These are phyloP conservation scores for Xerocomus spinulosus DNA, from an alignment of 768 basidiomycete species.

Conservation along the genomic window DNA sequence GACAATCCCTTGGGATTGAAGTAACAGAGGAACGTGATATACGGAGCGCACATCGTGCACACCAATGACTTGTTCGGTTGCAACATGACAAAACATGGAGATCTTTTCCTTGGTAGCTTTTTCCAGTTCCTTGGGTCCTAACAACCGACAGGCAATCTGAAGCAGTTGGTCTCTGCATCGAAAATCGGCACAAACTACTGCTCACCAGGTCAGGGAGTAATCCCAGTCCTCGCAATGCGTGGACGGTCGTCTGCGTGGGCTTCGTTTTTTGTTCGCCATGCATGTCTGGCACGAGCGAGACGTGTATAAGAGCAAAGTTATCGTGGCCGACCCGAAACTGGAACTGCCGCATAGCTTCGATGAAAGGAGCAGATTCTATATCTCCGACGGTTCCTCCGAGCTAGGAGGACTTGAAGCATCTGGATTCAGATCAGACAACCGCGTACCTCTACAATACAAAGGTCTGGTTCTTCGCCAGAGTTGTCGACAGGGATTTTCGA, in stretches of 20 bases:
- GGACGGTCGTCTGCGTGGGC: slow-evolving; percentile 95
- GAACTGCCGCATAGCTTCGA: slow-evolving; percentile 99
- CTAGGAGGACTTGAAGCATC: slow-evolving; percentile 36
- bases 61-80: slow-evolving; percentile 83
- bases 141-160: slow-evolving; percentile 89
- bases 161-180: not conserved
- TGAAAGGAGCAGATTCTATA: slow-evolving; percentile 96
- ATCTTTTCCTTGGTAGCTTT: slow-evolving; percentile 90
- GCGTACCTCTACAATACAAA: slow-evolving; percentile 93
- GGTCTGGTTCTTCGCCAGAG: slow-evolving; percentile 87
- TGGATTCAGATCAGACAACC: slow-evolving; percentile 1
- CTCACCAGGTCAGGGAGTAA: slow-evolving; percentile 87
- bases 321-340: slow-evolving; percentile 96
- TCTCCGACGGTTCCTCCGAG: slow-evolving; percentile 98
- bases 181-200: slow-evolving; percentile 3
- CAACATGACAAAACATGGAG: slow-evolving; percentile 98
- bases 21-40: slow-evolving; percentile 92
- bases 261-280: slow-evolving; percentile 99
- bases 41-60: slow-evolving; percentile 96
- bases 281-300: slow-evolving; percentile 97
- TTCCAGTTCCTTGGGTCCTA: slow-evolving; percentile 76
- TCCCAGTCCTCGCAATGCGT: slow-evolving; percentile 88
- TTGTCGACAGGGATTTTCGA: slow-evolving; percentile 93
- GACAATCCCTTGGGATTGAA: slow-evolving; percentile 90
- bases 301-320: slow-evolving; percentile 95